These are phyloP conservation scores for Gnomoniopsis sp. DNA, from an alignment of 2,329 filamentous ascomycete genomes.

Conservation along the genomic window DNA sequence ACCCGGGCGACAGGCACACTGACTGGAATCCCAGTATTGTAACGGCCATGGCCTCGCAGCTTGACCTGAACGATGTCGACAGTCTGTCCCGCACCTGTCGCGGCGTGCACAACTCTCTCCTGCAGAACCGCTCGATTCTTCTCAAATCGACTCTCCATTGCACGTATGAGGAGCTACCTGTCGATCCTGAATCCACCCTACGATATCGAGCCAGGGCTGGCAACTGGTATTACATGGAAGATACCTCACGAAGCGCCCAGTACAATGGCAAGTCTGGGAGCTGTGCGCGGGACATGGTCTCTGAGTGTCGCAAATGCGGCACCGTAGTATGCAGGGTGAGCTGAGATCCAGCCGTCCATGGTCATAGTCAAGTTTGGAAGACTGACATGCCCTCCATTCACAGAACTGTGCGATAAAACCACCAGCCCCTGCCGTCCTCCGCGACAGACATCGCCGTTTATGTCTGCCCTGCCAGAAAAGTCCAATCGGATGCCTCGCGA, in stretches of 20 bases:
- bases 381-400: background rate
- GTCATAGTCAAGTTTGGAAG: background rate
- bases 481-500: constrained; percentile 57
- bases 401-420: constrained; percentile 91
- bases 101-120: constrained; percentile 70
- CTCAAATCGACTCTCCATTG: constrained; percentile 76
- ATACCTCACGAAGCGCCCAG: constrained; percentile 41
- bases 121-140: constrained; percentile 74
- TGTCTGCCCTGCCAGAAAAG: constrained; percentile 72
- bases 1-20: constrained; percentile 16
- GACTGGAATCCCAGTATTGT: constrained; percentile 59
- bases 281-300: constrained; percentile 86
- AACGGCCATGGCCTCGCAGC: constrained; percentile 67
- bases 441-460: constrained; percentile 74
- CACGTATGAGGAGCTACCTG: constrained; percentile 61
- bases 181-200: constrained; percentile 54
- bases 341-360: constrained; percentile 39
- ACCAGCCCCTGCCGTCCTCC: constrained; percentile 63
- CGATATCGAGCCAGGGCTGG: constrained; percentile 55
- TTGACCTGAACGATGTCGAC: constrained; percentile 86
- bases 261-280: constrained; percentile 66
- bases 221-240: constrained; percentile 59
- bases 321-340: constrained; percentile 80
- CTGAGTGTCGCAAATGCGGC: constrained; percentile 74
- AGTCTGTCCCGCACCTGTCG: constrained; percentile 79